A percentile compares a stretch with the other conserved stretches of the same genome.
Evolutionary conservation across 2,329 filamentous ascomycete species (phyloP).

Genomic region (Endothia cerciana): DNA sequence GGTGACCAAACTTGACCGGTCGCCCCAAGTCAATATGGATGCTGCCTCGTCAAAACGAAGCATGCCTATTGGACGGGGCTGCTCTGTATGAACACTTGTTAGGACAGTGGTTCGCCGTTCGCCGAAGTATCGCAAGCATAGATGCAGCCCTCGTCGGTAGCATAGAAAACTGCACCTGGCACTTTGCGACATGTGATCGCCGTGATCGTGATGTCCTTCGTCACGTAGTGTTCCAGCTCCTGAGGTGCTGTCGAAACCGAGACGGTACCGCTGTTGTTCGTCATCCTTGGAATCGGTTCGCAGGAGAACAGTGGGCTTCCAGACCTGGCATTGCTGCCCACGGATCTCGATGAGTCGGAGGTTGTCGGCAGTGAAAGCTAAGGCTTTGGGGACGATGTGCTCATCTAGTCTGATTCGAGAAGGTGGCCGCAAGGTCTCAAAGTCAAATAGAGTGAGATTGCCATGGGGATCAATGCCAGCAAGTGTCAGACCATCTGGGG

Average conservation of each 20-base stretch:
- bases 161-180: conserved; percentile 29
- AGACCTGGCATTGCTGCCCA: conserved; percentile 32
- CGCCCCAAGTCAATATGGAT: conserved; percentile 27
- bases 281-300: conserved; percentile 29
- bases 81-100: conserved; percentile 30
- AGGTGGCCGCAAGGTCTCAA: conserved; percentile 31
- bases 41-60: conserved; percentile 31
- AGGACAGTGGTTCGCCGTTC: conserved; percentile 20
- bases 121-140: conserved; percentile 30
- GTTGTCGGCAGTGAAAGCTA: conserved; percentile 32
- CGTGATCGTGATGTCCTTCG: conserved; percentile 24
- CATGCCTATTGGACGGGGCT: conserved; percentile 10
- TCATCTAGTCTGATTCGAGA: conserved; percentile 30
- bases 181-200: conserved; percentile 27
- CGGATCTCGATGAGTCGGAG: conserved; percentile 34
- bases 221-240: conserved; percentile 25
- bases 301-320: conserved; percentile 34
- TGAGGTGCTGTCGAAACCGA: conserved; percentile 18
- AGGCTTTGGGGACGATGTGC: conserved; percentile 6
- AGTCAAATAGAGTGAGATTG: conserved; percentile 37
- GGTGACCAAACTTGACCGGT: conserved; percentile 26
- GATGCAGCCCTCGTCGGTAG: conserved; percentile 32
- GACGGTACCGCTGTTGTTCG: conserved; percentile 28
- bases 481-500: conserved; percentile 37
- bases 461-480: conserved; percentile 34